Base-by-base conservation (phyloP, 169 alveolate genomes). In the Theileria luwenshuni region DNA sequence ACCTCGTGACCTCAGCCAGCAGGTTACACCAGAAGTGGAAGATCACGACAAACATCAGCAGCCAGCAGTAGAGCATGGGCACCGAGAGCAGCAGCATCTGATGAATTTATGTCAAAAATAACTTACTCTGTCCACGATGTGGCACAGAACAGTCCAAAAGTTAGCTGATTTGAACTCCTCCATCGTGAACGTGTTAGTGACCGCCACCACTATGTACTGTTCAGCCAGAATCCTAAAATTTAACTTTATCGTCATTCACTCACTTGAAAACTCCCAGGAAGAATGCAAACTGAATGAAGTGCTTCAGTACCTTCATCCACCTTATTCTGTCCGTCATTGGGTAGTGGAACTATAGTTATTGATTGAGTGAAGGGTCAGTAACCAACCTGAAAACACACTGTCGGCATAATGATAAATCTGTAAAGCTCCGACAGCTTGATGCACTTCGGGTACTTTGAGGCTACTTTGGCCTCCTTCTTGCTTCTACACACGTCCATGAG, bases 1-100 rank as follows among this genome's bases (percentile, higher is more conserved):
- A 96, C 59, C 95, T 77, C 33, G 98, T 95, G 13, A 96, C 63
- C 76, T 96, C 99, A 23, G 96, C 98, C 56, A 93, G 90, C 30
- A 96, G 71, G 81, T 96, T 96, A 60, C 93, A 83, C 92, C 96
- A 96, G 70, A 92, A 93, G 84, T 96, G 99, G 89, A 96, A 96
- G 19, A 92, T 67, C 23, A 92, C 84, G 61, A 92, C 94, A 69
- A 96, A 96, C 83, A 93, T 92, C 17, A 94, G 61, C 2, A 96
- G 85, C 99, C 99, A 96, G 43, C 93, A 90, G 74, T 96, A 95
- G 41, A 96, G 75, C 13, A 93, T 92, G 15, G 98, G 98, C 12
- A 96, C 90, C 2, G 98, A 90, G 8, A 96, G 83, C 71, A 90
- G 76, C 56, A 96, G 74, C 89, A 95, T 89, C 86, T 84, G 85